Conservation (phyloP, 1,139 yeast genomes). For the Hyphopichia pseudoburtonii region DNA sequence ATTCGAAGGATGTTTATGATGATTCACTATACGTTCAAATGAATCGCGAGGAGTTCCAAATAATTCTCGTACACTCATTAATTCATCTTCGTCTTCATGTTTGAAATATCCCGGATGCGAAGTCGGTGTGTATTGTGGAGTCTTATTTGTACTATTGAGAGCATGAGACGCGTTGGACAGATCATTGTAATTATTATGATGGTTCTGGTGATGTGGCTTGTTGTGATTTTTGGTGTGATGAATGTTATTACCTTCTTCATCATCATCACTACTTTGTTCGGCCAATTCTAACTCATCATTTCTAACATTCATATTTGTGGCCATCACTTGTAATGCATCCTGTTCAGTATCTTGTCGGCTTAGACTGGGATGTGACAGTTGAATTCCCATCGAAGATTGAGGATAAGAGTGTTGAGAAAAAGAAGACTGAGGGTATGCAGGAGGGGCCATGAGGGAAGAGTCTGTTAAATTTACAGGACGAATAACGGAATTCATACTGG, state of each 20-base stretch:
- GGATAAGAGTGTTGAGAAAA: conserved; percentile 11
- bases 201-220: too few species aligned
- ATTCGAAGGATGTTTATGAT: conserved; percentile 12
- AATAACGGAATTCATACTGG: not conserved
- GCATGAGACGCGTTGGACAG: conserved; percentile 3
- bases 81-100: conserved; percentile 29
- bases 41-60: conserved; percentile 46
- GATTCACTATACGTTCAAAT: conserved; percentile 31
- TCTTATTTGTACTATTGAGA: conserved; percentile 1
- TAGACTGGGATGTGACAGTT: conserved; percentile 19
- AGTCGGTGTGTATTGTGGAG: conserved; percentile 4
- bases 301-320: conserved; percentile 34
- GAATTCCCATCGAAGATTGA: not conserved
- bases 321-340: conserved; percentile 39
- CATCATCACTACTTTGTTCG: conserved; percentile 22
- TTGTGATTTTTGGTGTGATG: too few species aligned
- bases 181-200: not conserved
- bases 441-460: not conserved
- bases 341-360: conserved; percentile 45
- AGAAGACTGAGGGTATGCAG: not conserved
- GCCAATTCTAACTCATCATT: conserved; percentile 42
- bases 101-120: conserved; percentile 6
- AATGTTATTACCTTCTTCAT: conserved; percentile 11
- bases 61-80: conserved; percentile 41
- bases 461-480: not conserved